Percentiles rank a stretch among this genome's conserved stretches.
phyloP scores from a whole-genome alignment of 306 rosid species.

The Quillaja saponaria region DNA sequence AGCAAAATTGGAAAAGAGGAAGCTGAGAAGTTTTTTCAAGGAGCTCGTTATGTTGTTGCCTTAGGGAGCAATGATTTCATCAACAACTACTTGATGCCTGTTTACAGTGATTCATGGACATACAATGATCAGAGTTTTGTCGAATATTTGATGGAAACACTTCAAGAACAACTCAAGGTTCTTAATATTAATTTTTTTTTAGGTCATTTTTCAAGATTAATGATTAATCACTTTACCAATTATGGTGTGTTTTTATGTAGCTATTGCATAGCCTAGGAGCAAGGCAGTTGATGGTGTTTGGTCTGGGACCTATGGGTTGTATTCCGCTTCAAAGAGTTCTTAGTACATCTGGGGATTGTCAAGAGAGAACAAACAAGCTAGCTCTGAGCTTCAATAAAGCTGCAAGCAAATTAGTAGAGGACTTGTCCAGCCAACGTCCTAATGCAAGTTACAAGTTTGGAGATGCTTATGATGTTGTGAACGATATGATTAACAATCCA shows the following conservation, averaged over 20 bases:
- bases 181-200: not conserved
- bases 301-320: constrained; percentile 94
- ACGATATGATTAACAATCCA: constrained; percentile 69
- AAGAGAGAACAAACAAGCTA: constrained; percentile 62
- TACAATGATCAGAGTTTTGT: constrained; percentile 76
- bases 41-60: constrained; percentile 70
- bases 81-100: constrained; percentile 94
- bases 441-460: constrained; percentile 70
- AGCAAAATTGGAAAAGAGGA: constrained; percentile 56
- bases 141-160: constrained; percentile 69
- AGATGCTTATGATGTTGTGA: constrained; percentile 81
- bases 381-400: constrained; percentile 80
- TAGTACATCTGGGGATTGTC: constrained; percentile 61
- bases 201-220: not conserved
- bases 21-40: constrained; percentile 64
- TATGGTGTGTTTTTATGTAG: constrained; percentile 36
- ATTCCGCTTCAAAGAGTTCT: constrained; percentile 92
- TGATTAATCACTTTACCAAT: not conserved
- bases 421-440: constrained; percentile 55
- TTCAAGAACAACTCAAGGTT: constrained; percentile 65
- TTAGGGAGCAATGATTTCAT: constrained; percentile 95
- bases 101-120: constrained; percentile 80
- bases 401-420: constrained; percentile 46
- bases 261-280: constrained; percentile 76
- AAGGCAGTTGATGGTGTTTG: constrained; percentile 79